Evolutionary conservation across 2,329 filamentous ascomycete species (phyloP).

Genomic region (Fusarium domesticum): DNA sequence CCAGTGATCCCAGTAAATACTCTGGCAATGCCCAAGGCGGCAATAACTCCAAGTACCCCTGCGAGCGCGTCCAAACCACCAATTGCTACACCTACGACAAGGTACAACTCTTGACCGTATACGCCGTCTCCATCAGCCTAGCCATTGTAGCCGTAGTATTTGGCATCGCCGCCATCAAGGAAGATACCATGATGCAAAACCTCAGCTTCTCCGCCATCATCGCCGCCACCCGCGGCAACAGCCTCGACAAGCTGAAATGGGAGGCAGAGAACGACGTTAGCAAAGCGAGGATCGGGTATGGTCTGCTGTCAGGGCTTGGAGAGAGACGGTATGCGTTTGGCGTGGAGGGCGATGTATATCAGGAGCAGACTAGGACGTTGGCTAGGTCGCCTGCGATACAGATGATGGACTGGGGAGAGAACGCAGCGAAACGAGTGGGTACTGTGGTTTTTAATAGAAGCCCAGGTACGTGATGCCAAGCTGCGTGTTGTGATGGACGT

Average conservation of each 20-base stretch:
- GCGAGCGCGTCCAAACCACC: constrained; percentile 17
- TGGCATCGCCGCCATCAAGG: constrained; percentile 22
- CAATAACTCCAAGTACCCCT: constrained; percentile 10
- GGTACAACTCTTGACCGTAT: constrained; percentile 22
- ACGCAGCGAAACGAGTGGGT: constrained; percentile 20
- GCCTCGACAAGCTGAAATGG: constrained; percentile 26
- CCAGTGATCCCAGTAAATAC: constrained; percentile 12
- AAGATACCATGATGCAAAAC: constrained; percentile 24
- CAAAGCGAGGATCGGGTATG: constrained; percentile 23
- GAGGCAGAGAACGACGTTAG: constrained; percentile 17
- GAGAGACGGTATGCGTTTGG: constrained; percentile 25
- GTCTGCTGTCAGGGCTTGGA: constrained; percentile 21
- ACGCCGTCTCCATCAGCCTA: constrained; percentile 23
- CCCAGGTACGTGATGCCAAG: constrained; percentile 9
- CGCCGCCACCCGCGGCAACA: constrained; percentile 22
- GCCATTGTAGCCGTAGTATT: constrained; percentile 17
- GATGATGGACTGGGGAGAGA: constrained; percentile 23
- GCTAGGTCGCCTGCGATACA: constrained; percentile 21
- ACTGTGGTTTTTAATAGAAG: constrained; percentile 19
- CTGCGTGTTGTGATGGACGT: too few relatives aligned
- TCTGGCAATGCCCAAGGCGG: constrained; percentile 14
- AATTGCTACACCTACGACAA: constrained; percentile 23
- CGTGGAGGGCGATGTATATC: constrained; percentile 26
- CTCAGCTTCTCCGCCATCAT: constrained; percentile 27
- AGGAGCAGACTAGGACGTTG: constrained; percentile 21